Evolutionary conservation across 2,329 filamentous ascomycete genomes (phyloP).

Genomic region (Aspergillus transmontanensis): DNA sequence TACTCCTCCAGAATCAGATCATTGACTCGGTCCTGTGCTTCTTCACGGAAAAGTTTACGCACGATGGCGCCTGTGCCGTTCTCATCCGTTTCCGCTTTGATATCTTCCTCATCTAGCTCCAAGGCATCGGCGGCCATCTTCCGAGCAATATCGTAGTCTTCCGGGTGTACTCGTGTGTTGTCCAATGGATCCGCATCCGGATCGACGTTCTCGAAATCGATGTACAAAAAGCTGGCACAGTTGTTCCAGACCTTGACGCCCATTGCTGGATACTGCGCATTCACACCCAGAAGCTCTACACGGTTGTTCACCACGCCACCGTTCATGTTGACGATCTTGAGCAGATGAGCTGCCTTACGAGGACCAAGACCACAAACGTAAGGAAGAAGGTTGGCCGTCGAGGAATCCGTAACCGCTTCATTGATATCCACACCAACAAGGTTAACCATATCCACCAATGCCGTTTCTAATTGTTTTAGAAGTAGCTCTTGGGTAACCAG

Average conservation of each 20-base stretch:
- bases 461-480: conserved; percentile 83
- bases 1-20: conserved; percentile 96
- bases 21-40: conserved; percentile 92
- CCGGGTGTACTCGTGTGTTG: conserved; percentile 94
- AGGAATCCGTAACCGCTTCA: conserved; percentile 78
- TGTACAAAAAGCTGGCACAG: conserved; percentile 91
- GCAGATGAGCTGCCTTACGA: conserved; percentile 79
- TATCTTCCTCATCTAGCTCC: conserved; percentile 95
- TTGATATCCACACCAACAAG: conserved; percentile 94
- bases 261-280: conserved; percentile 79
- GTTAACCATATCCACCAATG: conserved; percentile 98
- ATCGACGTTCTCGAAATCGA: conserved; percentile 83
- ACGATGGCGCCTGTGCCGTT: conserved; percentile 89
- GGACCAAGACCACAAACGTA: conserved; percentile 91
- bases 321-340: conserved; percentile 91
- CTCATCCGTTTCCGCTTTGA: conserved; percentile 90
- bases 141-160: conserved; percentile 95
- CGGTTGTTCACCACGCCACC: conserved; percentile 82
- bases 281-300: conserved; percentile 85
- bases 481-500: conserved; percentile 87
- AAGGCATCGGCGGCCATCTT: conserved; percentile 98
- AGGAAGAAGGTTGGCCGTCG: conserved; percentile 83
- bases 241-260: conserved; percentile 94
- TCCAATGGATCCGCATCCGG: conserved; percentile 87
- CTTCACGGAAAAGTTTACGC: conserved; percentile 90